phyloP scores from a whole-genome alignment of 768 basidiomycete species.

The Brasilioporus rufonigricans region DNA sequence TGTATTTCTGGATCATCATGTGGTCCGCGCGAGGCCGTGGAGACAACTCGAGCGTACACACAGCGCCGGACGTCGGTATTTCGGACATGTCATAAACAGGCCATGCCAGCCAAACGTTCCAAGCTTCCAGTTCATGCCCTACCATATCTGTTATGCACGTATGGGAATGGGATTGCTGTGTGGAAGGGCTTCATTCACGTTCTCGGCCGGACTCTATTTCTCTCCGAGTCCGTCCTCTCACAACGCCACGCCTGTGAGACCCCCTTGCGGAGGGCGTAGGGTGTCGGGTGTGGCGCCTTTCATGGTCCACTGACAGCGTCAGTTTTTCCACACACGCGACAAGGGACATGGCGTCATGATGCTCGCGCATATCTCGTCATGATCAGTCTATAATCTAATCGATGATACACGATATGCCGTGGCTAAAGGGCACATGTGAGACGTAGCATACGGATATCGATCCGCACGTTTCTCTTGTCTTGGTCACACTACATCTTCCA shows the following conservation, averaged over 20 bases:
- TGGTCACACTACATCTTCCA: constrained; percentile 8
- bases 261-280: constrained; percentile 18
- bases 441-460: constrained; percentile 14
- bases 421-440: background rate
- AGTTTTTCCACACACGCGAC: constrained; percentile 3
- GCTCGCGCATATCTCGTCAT: constrained; percentile 1
- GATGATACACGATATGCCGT: constrained; percentile 16
- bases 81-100: too few relatives aligned
- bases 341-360: constrained; percentile 10
- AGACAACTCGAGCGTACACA: too few relatives aligned
- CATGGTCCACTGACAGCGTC: background rate
- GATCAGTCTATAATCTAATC: constrained; percentile 18
- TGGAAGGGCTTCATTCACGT: constrained; percentile 19
- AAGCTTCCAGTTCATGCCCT: background rate
- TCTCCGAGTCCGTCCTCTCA: background rate
- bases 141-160: constrained; percentile 21
- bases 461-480: constrained; percentile 9
- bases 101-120: background rate
- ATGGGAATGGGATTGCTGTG: too few relatives aligned
- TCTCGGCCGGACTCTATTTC: constrained; percentile 6
- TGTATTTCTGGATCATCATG: constrained; percentile 6
- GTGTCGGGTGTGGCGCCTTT: background rate
- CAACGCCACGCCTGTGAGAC: constrained; percentile 6
- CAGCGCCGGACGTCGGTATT: constrained; percentile 6
- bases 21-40: constrained; percentile 7